These are phyloP conservation scores for Ceratocystis cacaofunesta DNA, from an alignment of 2,329 filamentous ascomycete genomes.

Conservation along the genomic window DNA sequence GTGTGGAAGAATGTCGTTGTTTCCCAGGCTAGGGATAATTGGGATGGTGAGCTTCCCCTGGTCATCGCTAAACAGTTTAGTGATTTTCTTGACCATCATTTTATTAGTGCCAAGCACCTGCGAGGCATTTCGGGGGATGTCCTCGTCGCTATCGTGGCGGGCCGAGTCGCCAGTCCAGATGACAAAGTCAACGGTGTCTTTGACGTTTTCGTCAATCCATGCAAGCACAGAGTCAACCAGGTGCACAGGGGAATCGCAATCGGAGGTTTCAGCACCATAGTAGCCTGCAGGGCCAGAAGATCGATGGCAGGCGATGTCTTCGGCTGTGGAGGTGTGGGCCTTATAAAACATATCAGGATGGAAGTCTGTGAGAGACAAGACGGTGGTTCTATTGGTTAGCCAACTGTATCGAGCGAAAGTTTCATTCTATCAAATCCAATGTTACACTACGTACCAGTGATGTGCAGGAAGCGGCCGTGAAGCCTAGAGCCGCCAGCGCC, in stretches of 20 bases:
- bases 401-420: conserved; percentile 14
- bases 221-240: conserved; percentile 79
- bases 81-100: conserved; percentile 60
- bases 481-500: conserved; percentile 24
- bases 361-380: conserved; percentile 46
- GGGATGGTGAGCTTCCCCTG: conserved; percentile 50
- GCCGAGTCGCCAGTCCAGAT: conserved; percentile 88
- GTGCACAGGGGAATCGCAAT: conserved; percentile 71
- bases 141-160: conserved; percentile 76
- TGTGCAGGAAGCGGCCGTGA: conserved; percentile 68
- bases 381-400: background rate
- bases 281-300: conserved; percentile 61
- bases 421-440: background rate
- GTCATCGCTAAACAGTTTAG: conserved; percentile 53
- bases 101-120: conserved; percentile 70
- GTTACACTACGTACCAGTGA: conserved; percentile 50
- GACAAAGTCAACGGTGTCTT: conserved; percentile 72
- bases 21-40: conserved; percentile 80
- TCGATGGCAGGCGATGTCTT: conserved; percentile 61
- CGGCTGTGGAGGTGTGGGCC: conserved; percentile 54
- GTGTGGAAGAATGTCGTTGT: conserved; percentile 95
- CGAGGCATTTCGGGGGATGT: conserved; percentile 55
- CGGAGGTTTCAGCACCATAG: conserved; percentile 73
- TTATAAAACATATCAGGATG: conserved; percentile 86
- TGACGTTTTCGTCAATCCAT: conserved; percentile 70